Evolutionary conservation across 371 early-diverging fungal species (phyloP).

Genomic region (Rhizomucor pusillus): DNA sequence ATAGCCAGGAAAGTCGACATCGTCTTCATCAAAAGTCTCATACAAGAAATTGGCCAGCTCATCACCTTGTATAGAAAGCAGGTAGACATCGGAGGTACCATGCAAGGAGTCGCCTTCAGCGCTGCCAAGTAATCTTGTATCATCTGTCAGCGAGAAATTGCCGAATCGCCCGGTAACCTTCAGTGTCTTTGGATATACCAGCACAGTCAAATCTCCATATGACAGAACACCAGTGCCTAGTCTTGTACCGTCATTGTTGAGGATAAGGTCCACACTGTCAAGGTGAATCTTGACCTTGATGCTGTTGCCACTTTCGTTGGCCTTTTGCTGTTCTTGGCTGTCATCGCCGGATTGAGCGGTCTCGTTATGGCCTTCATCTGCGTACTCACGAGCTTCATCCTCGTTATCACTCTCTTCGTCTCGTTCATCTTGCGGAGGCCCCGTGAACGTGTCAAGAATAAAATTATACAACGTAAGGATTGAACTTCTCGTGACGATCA

Average conservation of each 20-base stretch:
- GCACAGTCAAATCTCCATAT: conserved; percentile 53
- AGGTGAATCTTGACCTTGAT: conserved; percentile 66
- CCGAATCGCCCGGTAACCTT: conserved; percentile 70
- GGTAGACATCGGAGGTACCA: conserved; percentile 28
- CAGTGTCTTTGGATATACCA: conserved; percentile 46
- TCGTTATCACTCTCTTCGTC: background rate
- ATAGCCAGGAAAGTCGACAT: conserved; percentile 61
- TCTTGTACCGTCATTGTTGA: conserved; percentile 61
- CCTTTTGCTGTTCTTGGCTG: background rate
- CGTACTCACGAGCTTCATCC: background rate
- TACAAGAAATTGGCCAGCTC: conserved; percentile 74
- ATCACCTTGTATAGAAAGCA: conserved; percentile 73
- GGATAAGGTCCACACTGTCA: conserved; percentile 61
- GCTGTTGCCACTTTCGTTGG: conserved; percentile 12
- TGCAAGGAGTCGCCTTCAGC: background rate
- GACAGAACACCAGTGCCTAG: conserved; percentile 65
- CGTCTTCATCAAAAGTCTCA: conserved; percentile 56
- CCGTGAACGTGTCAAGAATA: conserved; percentile 70
- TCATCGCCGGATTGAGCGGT: background rate
- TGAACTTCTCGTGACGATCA: conserved; percentile 70
- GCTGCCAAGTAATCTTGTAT: conserved; percentile 13
- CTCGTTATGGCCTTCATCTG: background rate
- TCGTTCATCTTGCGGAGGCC: conserved; percentile 16
- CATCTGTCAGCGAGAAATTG: conserved; percentile 65
- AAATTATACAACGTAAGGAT: conserved; percentile 76